Percentiles rank a stretch among this genome's conserved stretches.
These are phyloP conservation scores for Penicillium thymicola DNA, from an alignment of 2,329 filamentous ascomycete genomes.

Conservation along the genomic window DNA sequence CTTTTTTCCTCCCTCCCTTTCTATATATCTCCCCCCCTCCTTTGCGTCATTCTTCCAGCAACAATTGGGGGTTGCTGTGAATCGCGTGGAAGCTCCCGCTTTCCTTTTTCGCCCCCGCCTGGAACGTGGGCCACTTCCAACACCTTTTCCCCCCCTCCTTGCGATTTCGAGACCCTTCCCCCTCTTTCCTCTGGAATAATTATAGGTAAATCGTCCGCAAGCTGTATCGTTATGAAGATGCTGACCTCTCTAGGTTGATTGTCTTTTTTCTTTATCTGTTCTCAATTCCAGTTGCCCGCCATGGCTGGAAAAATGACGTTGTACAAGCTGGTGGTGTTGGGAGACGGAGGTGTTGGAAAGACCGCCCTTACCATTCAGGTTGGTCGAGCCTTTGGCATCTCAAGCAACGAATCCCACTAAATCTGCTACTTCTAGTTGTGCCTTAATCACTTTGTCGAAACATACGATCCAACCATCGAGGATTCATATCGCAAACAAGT, in stretches of 20 bases:
- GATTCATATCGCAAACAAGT: conserved; percentile 68
- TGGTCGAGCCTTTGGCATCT: conserved; percentile 15
- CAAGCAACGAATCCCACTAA: conserved; percentile 2
- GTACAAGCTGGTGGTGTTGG: conserved; percentile 93
- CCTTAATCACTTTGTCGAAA: conserved; percentile 97
- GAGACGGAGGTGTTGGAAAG: conserved; percentile 91
- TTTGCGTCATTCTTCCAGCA: neutral
- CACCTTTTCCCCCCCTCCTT: conserved; percentile 1
- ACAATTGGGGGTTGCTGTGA: conserved; percentile 8
- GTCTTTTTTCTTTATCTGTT: neutral
- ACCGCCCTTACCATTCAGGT: conserved; percentile 86
- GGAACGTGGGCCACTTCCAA: conserved; percentile 18
- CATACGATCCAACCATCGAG: conserved; percentile 68
- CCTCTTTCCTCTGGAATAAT: conserved; percentile 1
- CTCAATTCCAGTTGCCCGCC: conserved; percentile 28
- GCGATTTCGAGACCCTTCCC: neutral
- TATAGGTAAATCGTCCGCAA: neutral
- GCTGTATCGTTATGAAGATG: neutral
- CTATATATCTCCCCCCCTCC: neutral
- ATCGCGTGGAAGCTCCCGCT: conserved; percentile 7
- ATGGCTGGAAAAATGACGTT: conserved; percentile 94
- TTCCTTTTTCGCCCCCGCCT: conserved; percentile 10
- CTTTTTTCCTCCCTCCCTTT: neutral
- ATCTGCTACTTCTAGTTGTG: conserved; percentile 62
- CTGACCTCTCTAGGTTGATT: conserved; percentile 6